Base-by-base conservation (phyloP, 306 rosid species). In the Begonia loranthoides region DNA sequence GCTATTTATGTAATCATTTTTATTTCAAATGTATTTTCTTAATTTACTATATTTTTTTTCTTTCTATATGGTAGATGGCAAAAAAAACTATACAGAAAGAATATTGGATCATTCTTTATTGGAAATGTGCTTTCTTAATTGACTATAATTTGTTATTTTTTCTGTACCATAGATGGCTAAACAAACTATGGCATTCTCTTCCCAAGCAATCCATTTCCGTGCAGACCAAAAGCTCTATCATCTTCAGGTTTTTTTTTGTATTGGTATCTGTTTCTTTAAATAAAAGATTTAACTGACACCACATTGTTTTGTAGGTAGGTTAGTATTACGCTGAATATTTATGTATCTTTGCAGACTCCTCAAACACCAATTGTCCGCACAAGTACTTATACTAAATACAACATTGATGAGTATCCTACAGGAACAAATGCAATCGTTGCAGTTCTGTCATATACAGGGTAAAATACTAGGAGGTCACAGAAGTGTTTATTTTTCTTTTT, bases 351-450 rank as follows among this genome's bases (percentile, higher is more conserved):
- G 49, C 74, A 85, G 97, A 85, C 95, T 69, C 97, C 97, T 55
- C 97, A 85, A 61, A 64, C 63, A 63, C 97, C 97, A 50, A 70
- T 90, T 6, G 97, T 90, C 52, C 95, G 94, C 45, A 90, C 97
- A 13, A 67, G 76, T 57, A 12, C 95, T 28, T 90, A 82, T 67
- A 65, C 60, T 21, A 75, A 72, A 61, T 90, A 85, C 62, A 67
- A 64, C 72, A 55, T 86, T 0, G 94, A 90, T 65, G 95, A 82
- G 70, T 90, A 63, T 66, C 95, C 94, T 55, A 72, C 85, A 2
- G 97, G 97, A 58, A 90, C 97, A 45, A 90, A 90, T 67, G 97
- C 97, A 63, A 78, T 90, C 12, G 97, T 90, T 66, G 97, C 95
- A 61, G 95, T 90, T 58, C 66, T 90, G 70, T 70, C 95, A 64